These are phyloP conservation scores for Podospora australis DNA, from an alignment of 495 filamentous ascomycete species.

Conservation along the genomic window DNA sequence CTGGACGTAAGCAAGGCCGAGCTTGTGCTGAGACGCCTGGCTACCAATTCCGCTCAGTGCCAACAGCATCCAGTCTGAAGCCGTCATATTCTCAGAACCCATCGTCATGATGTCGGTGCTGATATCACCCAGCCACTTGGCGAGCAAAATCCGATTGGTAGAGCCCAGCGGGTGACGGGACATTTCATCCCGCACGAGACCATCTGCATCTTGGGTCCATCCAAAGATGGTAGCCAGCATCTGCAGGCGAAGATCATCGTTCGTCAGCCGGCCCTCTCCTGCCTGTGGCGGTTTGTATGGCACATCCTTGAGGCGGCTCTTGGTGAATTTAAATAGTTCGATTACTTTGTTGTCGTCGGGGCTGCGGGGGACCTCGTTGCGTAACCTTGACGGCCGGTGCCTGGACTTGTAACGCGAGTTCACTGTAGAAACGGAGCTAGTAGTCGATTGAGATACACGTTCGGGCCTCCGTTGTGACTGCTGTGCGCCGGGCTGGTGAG, in stretches of 20 bases:
- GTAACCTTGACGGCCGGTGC: constrained; percentile 61
- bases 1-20: constrained; percentile 88
- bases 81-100: constrained; percentile 73
- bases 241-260: constrained; percentile 79
- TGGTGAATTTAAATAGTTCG: constrained; percentile 64
- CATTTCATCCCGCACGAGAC: constrained; percentile 82
- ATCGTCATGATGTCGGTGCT: constrained; percentile 75
- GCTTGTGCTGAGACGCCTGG: constrained; percentile 75
- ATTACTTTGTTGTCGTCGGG: constrained; percentile 53
- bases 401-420: constrained; percentile 58
- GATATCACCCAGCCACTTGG: constrained; percentile 88
- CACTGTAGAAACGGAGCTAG: constrained; percentile 52
- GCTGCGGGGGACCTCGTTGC: constrained; percentile 70
- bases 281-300: constrained; percentile 63
- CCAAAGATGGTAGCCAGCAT: constrained; percentile 96
- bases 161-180: constrained; percentile 64
- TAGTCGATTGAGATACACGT: constrained; percentile 53
- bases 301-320: constrained; percentile 68
- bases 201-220: constrained; percentile 81
- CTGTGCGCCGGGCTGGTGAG: constrained; percentile 35
- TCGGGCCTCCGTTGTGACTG: constrained; percentile 34
- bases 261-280: constrained; percentile 58
- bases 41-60: constrained; percentile 83
- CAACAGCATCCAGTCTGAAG: constrained; percentile 93
- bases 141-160: constrained; percentile 67